Conservation (phyloP, 2,329 filamentous ascomycete species). For the Diaporthe caulivora region DNA sequence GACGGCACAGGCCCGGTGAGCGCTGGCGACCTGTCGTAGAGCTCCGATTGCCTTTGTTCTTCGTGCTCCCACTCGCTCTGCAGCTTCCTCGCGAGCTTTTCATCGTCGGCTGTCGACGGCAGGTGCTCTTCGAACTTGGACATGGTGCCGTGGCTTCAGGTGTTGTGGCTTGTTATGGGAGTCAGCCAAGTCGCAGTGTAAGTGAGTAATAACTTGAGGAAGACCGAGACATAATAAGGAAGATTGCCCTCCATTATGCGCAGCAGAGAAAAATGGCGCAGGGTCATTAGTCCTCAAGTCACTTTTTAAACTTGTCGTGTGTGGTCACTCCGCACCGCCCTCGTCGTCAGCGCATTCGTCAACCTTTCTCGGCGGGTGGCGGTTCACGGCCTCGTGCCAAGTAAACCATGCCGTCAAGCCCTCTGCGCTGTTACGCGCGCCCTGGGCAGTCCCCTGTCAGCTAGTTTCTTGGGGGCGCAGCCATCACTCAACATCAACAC, state of each 20-base stretch:
- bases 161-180: not conserved
- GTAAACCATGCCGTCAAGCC: slow-evolving; percentile 1
- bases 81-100: slow-evolving; percentile 17
- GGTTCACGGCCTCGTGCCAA: slow-evolving; percentile 8
- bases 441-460: slow-evolving; percentile 22
- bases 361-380: slow-evolving; percentile 34
- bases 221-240: not conserved
- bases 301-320: not conserved
- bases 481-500: not conserved
- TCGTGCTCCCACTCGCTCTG: slow-evolving; percentile 15
- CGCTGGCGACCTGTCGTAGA: not conserved
- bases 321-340: slow-evolving; percentile 3
- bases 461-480: slow-evolving; percentile 25
- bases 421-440: slow-evolving; percentile 14
- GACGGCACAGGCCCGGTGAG: not conserved
- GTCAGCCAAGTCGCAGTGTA: too few species aligned
- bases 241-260: not conserved
- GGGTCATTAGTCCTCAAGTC: not conserved
- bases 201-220: too few species aligned
- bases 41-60: not conserved
- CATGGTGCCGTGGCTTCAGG: not conserved
- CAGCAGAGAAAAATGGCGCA: not conserved
- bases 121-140: slow-evolving; percentile 10
- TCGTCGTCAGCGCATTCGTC: slow-evolving; percentile 30
- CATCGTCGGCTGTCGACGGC: slow-evolving; percentile 14